These are phyloP conservation scores for Apiosordaria backusii DNA, from an alignment of 495 filamentous ascomycete species.

Conservation along the genomic window DNA sequence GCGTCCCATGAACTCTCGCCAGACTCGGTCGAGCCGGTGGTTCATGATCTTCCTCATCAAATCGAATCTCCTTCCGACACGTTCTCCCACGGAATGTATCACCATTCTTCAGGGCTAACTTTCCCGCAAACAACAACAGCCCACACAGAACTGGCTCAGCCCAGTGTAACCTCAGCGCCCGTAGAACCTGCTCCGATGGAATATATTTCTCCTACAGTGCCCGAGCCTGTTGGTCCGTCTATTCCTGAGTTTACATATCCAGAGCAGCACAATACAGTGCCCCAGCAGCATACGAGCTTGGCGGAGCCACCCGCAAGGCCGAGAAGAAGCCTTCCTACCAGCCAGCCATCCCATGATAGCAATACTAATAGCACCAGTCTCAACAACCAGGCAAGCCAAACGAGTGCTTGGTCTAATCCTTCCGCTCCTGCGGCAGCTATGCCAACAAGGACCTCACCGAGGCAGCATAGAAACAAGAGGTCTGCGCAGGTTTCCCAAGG, in stretches of 20 bases:
- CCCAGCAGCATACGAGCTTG: not conserved
- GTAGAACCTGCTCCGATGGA: conserved; percentile 14
- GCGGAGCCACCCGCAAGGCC: not conserved
- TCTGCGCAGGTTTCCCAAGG: conserved; percentile 14
- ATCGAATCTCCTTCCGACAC: conserved; percentile 16
- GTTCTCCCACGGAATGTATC: conserved; percentile 21
- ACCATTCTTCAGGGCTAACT: conserved; percentile 22
- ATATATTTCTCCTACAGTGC: conserved; percentile 12
- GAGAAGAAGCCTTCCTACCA: conserved; percentile 12
- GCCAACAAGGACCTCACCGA: conserved; percentile 20
- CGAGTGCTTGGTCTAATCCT: not conserved
- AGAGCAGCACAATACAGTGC: conserved; percentile 6
- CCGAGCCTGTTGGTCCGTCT: conserved; percentile 10
- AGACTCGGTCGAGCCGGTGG: conserved; percentile 12
- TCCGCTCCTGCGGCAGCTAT: conserved; percentile 3
- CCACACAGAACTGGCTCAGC: conserved; percentile 7
- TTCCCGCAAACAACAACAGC: conserved; percentile 15
- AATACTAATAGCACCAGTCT: not conserved
- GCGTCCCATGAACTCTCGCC: not conserved
- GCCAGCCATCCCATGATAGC: conserved; percentile 6
- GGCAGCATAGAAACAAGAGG: conserved; percentile 18
- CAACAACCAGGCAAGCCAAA: conserved; percentile 3
- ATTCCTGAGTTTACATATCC: conserved; percentile 15
- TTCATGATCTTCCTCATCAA: conserved; percentile 13
- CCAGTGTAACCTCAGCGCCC: conserved; percentile 4